Evolutionary conservation across 495 filamentous ascomycete species (phyloP).

Genomic region (Diplogelasinospora grovesii): DNA sequence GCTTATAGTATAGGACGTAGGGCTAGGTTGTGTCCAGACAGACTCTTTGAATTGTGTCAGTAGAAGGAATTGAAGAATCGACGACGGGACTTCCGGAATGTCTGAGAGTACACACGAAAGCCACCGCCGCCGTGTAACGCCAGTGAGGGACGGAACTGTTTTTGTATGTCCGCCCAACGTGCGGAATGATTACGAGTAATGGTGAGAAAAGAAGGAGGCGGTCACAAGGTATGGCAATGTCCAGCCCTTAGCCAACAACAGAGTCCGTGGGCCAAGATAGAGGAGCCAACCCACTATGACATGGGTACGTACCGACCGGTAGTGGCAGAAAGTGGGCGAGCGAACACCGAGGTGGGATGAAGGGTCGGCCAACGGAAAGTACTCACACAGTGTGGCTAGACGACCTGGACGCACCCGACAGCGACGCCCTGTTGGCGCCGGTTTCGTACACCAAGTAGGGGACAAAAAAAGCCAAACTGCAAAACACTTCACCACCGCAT

Average conservation of each 20-base stretch:
- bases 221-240: slow-evolving; percentile 15
- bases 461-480: no score
- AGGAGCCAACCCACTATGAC: slow-evolving; percentile 3
- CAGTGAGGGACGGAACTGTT: slow-evolving; percentile 8
- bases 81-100: slow-evolving; percentile 1
- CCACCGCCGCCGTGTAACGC: no score
- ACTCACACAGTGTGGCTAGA: background rate
- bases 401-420: background rate
- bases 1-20: slow-evolving; percentile 7
- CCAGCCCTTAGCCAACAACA: slow-evolving; percentile 11
- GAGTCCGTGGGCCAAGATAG: slow-evolving; percentile 14
- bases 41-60: background rate
- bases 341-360: background rate
- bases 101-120: background rate
- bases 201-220: slow-evolving; percentile 4
- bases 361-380: background rate
- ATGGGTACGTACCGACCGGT: background rate
- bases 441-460: no score
- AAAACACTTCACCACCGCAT: no score
- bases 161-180: slow-evolving; percentile 10
- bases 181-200: slow-evolving; percentile 4
- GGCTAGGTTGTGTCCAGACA: no score
- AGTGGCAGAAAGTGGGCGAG: slow-evolving; percentile 1
- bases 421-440: background rate
- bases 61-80: background rate